Evolutionary conservation across 2,329 filamentous ascomycete species (phyloP), one percentile per base, ranked within the genome.

Genomic region (Davidsoniella virescens): DNA sequence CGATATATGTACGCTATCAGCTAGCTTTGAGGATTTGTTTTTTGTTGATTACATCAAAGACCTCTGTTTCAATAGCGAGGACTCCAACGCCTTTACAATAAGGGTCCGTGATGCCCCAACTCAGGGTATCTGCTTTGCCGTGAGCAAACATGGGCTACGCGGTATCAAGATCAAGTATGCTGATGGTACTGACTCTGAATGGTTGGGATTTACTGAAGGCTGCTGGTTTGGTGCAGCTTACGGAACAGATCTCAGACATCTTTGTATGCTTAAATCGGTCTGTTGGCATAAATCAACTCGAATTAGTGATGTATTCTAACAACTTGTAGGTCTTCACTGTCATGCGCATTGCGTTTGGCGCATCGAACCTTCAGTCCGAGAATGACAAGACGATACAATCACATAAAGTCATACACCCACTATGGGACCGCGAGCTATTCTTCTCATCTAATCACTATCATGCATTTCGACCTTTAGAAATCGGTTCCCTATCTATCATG

Each of bases 1-100:
- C 8, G 37, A 47, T 8, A 20, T 48, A 4, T 33, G 44, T n/a
- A 46, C 42, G 2, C 36, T 52, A 12, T 52, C 51, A 3, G 51
- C 51, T 14, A 40, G 29, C 2, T 41, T 52, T 7, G 51, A 52
- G 25, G 45, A 42, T 3, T 18, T 52, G n/a, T 52, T 52, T 41
- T 52, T 52, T 43, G 51, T 52, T 23, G 47, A 52, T 29, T 52
- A 52, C 42, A 50, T 52, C 26, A 47, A 46, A 18, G 51, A 52
- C 33, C 17, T 52, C 12, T 38, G 26, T 16, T 49, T 50, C 25
- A 50, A 47, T 26, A 10, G 10, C 3, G 20, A 40, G 16, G 26
- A 37, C 7, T 18, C 42, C 7, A 12, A 17, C 9, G 25, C 46
- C 16, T n/a, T 45, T n/a, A 49, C 20, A 9, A 49, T 49, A n/a